A percentile compares a stretch with the other conserved stretches of the same genome.
These are phyloP conservation scores for Phellinidium pouzarii DNA, from an alignment of 1,284 basidiomycete species.

Conservation along the genomic window DNA sequence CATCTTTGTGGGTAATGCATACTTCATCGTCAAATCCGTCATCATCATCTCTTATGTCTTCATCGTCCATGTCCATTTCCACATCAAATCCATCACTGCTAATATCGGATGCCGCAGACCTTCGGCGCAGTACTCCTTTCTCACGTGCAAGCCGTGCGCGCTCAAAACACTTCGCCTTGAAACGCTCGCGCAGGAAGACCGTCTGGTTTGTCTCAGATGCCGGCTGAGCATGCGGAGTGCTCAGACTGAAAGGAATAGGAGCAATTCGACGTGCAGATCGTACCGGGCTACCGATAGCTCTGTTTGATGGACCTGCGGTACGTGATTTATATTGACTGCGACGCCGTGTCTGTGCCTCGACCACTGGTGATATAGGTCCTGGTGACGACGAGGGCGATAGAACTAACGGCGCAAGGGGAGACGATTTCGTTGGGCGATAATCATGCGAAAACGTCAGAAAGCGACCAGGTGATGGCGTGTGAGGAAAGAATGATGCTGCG, in stretches of 20 bases:
- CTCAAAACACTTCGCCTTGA: conserved; percentile 53
- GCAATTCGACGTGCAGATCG: conserved; percentile 1
- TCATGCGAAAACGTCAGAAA: not conserved
- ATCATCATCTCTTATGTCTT: conserved; percentile 38
- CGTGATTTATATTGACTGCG: conserved; percentile 41
- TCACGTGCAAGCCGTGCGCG: conserved; percentile 48
- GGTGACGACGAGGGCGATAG: conserved; percentile 8
- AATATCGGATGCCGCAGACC: conserved; percentile 24
- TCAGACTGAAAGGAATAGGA: conserved; percentile 13
- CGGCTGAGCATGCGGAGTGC: conserved; percentile 5
- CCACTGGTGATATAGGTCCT: conserved; percentile 19
- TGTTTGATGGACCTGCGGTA: conserved; percentile 18
- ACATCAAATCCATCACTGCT: conserved; percentile 49
- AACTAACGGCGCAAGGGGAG: conserved; percentile 11
- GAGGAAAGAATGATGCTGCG: not conserved
- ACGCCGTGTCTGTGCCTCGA: conserved; percentile 35
- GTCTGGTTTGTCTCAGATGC: conserved; percentile 36
- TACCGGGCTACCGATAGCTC: not conserved
- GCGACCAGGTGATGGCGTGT: conserved; percentile 9
- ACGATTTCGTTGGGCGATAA: conserved; percentile 5
- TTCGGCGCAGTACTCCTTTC: conserved; percentile 37
- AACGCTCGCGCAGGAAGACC: conserved; percentile 49
- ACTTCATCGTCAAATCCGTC: conserved; percentile 59
- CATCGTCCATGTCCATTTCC: conserved; percentile 38
- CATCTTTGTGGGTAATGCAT: not conserved